Conservation (phyloP, 23 red algal genomes). For the Gracilaria domingensis region DNA sequence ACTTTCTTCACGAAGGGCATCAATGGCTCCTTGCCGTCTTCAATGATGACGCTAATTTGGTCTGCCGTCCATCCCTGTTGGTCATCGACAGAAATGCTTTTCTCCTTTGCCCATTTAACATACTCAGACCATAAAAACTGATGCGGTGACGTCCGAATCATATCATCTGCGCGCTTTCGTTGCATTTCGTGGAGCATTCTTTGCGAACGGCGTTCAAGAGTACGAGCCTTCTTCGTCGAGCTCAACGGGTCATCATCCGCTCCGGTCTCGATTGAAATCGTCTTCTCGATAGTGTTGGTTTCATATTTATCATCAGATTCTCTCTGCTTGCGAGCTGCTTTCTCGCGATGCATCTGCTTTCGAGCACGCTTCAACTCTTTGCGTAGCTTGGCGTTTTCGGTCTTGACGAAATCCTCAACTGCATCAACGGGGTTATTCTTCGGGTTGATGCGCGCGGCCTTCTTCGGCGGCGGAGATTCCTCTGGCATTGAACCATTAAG, state of each 20-base stretch:
- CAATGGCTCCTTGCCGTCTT: constrained; percentile 11
- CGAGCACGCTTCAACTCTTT: neutral
- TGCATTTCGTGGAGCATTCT: neutral
- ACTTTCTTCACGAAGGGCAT: constrained; percentile 38
- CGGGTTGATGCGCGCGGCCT: neutral
- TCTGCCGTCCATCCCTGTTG: constrained; percentile 26
- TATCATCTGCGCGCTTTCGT: constrained; percentile 13
- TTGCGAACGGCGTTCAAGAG: neutral
- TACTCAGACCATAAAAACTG: constrained; percentile 58
- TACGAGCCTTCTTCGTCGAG: neutral
- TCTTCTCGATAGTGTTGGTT: neutral
- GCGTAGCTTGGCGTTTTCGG: constrained; percentile 4
- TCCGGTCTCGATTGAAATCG: neutral
- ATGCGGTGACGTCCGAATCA: constrained; percentile 15
- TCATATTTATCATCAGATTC: too few species aligned
- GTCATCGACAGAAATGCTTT: constrained; percentile 3
- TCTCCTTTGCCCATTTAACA: constrained; percentile 46
- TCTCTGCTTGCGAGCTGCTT: neutral
- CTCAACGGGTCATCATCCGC: neutral
- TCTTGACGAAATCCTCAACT: neutral
- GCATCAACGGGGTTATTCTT: neutral
- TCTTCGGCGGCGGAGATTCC: neutral
- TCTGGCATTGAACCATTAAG: neutral
- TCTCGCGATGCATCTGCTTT: neutral
- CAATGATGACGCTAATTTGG: neutral